These are phyloP conservation scores for Ascochyta rabiei DNA, from an alignment of 2,329 filamentous ascomycete species.

Conservation along the genomic window DNA sequence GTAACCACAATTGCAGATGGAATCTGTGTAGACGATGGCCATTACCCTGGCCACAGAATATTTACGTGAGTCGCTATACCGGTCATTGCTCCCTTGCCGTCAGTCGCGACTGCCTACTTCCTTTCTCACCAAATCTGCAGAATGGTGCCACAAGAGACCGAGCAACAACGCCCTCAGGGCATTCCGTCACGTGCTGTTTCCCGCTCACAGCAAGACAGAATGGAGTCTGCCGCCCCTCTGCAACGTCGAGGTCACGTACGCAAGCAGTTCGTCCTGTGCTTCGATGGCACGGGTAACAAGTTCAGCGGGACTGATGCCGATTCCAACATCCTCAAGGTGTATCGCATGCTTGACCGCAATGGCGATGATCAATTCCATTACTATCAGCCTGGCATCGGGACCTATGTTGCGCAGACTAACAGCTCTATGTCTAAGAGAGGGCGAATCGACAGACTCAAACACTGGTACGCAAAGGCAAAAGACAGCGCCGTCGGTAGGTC, in stretches of 20 bases:
- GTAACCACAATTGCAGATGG: neutral
- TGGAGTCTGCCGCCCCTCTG: constrained; percentile 8
- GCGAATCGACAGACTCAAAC: constrained; percentile 62
- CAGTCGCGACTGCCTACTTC: neutral
- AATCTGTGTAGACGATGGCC: neutral
- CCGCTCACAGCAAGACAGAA: constrained; percentile 1
- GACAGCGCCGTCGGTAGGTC: constrained; percentile 68
- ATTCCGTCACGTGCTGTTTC: neutral
- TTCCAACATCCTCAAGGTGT: constrained; percentile 68
- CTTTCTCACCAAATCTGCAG: neutral
- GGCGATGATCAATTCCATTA: constrained; percentile 61
- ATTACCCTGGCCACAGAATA: constrained; percentile 3
- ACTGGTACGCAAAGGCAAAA: constrained; percentile 74
- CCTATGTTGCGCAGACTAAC: constrained; percentile 63
- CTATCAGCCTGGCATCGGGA: constrained; percentile 66
- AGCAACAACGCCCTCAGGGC: neutral
- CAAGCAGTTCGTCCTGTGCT: constrained; percentile 66
- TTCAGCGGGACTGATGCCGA: constrained; percentile 50
- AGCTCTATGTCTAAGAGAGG: constrained; percentile 64
- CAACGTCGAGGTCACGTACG: constrained; percentile 20
- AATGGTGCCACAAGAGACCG: constrained; percentile 3
- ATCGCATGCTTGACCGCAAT: constrained; percentile 70
- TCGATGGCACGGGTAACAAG: constrained; percentile 53
- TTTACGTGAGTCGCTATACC: neutral
- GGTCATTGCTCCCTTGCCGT: neutral